Base-by-base conservation (phyloP, 176 grass and related monocot genomes). In the Oryza rufipogon region DNA sequence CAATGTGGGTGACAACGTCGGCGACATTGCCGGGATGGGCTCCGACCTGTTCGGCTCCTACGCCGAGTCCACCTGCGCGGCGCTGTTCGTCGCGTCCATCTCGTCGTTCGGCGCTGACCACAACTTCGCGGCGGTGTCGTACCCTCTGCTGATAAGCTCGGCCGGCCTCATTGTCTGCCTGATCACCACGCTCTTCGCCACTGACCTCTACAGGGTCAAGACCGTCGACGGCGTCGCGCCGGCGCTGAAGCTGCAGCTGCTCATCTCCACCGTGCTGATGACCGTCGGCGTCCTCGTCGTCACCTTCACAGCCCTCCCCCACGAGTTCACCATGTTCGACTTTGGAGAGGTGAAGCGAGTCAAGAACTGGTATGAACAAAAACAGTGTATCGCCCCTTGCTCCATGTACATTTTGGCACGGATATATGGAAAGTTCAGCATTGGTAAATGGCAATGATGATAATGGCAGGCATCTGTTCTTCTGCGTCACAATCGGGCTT, bases 11-110 rank as follows among this genome's bases (percentile, higher is more conserved):
- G 94, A 97, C 74, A 97, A 97, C 73, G 94, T 97, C 12, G 94
- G 94, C 16, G 89, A 93, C 67, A 97, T 97, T 28, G 94, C 94
- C 66, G 94, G 94, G 38, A 97, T 94, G 94, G 94, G 94, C 22
- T 97, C 94, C 17, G 94, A 97, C 66, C 82, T 97, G 63, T 97
- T 97, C 63, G 94, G 94, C 45, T 97, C 94, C 60, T 94, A 97
- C 75, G 89, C 94, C 22, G 94, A 97, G 64, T 91, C 94, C 60
- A 91, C 94, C 22, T 97, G 94, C 80, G 89, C 89, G 7, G 94
- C 91, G 49, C 80, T 97, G 51, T 93, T 93, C 49, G 74, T 97
- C 7, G 94, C 89, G 5, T 93, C 91, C 30, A 91, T 97, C 80
- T 97, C 91, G 38, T 97, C 91, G 64, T 73, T 93, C 61, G 92